Base-by-base conservation (phyloP, 371 early-diverging fungal genomes). In the Mucor circinelloides region DNA sequence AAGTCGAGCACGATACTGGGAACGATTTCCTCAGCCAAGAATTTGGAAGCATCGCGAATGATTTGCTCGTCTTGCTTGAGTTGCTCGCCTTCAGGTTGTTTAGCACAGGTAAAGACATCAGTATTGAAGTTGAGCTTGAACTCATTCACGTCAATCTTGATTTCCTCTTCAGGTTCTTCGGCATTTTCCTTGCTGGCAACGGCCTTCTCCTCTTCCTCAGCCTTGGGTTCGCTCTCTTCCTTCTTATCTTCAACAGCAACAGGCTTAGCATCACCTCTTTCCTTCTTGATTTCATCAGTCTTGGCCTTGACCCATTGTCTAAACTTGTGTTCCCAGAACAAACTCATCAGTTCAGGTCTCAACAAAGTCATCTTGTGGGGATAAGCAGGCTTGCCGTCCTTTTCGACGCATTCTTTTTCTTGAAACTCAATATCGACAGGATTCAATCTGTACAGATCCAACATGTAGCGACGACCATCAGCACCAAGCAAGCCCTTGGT, bases 401-500 rank as follows among this genome's bases (percentile, higher is more conserved):
- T 81, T 31, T 76, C 83, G 28, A 75, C 74, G 66, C 91, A 86
- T 66, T 91, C 91, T 17, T 77, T 73, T 63, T 96, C 95, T 68
- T 91, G 82, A 76, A 97, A 98, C 69, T 86, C 90, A 63, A 94
- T 86, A 79, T 98, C 98, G 36, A 94, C 91, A 21, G 98, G 97
- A 36, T 89, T 91, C 55, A 96, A 72, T 56, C 98, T 90, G 80
- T 92, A 95, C 55, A 96, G 84, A 80, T 98, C 98, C 72, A 98
- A 79, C 50, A 98, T 72, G 76, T 98, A 98, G 38, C 90, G 85
- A 77, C 97, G 91, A 12, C 93, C 93, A 74, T 98, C 98, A 17
- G 92, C 91, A 46, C 98, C 96, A 46, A 90, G 69, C 61, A 98
- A 85, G 23, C 97, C 97, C 87, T 97, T 98, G 66, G 92, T 90